Percentiles rank a stretch among this genome's conserved stretches.
Conservation (phyloP, 2,329 filamentous ascomycete species). For the Clarireedia sp. region DNA sequence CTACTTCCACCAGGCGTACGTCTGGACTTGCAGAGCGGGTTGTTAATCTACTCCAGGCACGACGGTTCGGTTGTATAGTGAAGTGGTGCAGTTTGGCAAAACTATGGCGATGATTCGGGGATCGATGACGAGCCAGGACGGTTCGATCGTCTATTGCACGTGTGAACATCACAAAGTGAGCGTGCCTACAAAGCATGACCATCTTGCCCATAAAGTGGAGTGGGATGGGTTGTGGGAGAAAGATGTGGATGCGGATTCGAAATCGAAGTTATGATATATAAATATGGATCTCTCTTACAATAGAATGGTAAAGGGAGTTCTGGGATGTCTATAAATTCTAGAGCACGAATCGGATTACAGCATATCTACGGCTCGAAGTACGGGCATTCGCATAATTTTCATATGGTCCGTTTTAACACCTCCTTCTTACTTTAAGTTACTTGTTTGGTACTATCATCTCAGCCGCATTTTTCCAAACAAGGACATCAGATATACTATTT, state of each 20-base stretch:
- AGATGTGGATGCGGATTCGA: slow-evolving; percentile 5
- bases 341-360: too few species aligned
- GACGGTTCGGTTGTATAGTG: slow-evolving; percentile 35
- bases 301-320: slow-evolving; percentile 9
- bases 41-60: slow-evolving; percentile 24
- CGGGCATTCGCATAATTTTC: too few species aligned
- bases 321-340: too few species aligned
- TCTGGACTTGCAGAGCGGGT: background rate
- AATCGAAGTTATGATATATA: slow-evolving; percentile 31
- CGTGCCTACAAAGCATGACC: slow-evolving; percentile 33
- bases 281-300: too few species aligned
- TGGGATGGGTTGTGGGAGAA: slow-evolving; percentile 33
- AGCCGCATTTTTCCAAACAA: too few species aligned
- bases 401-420: too few species aligned
- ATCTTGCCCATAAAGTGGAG: slow-evolving; percentile 32
- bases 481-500: too few species aligned
- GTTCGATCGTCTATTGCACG: slow-evolving; percentile 39
- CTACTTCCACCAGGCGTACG: background rate
- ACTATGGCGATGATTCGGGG: slow-evolving; percentile 45
- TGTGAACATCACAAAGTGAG: slow-evolving; percentile 46
- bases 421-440: too few species aligned
- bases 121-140: slow-evolving; percentile 41
- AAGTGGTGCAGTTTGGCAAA: slow-evolving; percentile 38
- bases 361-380: too few species aligned
- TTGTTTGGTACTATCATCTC: too few species aligned